These are phyloP conservation scores for Neurospora sp. DNA, from an alignment of 495 filamentous ascomycete species.

Conservation along the genomic window DNA sequence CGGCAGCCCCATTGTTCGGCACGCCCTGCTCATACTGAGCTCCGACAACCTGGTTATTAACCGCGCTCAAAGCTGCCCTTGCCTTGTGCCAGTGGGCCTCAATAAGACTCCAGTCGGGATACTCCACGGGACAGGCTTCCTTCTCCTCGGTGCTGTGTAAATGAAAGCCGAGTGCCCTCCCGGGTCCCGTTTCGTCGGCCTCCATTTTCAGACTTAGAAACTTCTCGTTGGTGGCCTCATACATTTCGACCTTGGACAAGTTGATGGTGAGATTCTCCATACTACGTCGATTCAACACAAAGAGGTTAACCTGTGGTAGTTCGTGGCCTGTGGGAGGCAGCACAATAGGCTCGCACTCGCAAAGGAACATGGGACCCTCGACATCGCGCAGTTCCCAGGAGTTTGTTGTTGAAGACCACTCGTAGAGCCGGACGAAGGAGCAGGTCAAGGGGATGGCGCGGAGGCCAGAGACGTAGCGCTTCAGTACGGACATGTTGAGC, in stretches of 20 bases:
- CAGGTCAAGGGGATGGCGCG: constrained; percentile 61
- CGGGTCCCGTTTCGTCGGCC: constrained; percentile 7
- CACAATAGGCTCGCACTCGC: constrained; percentile 41
- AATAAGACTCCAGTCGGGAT: neutral
- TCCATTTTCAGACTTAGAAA: constrained; percentile 36
- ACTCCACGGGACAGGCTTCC: neutral
- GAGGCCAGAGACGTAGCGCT: constrained; percentile 55
- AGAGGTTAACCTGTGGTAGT: constrained; percentile 26
- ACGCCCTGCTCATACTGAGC: constrained; percentile 1
- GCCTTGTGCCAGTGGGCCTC: neutral
- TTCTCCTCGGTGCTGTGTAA: neutral
- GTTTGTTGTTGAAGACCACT: constrained; percentile 48
- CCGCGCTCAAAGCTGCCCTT: neutral
- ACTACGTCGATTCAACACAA: constrained; percentile 38
- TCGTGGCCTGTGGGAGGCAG: constrained; percentile 8
- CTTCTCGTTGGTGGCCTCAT: constrained; percentile 4
- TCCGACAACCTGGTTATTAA: neutral
- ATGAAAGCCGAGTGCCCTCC: neutral
- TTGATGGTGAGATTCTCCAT: constrained; percentile 35
- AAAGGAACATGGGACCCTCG: constrained; percentile 78
- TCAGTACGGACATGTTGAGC: constrained; percentile 71
- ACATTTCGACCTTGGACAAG: constrained; percentile 19
- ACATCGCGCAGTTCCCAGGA: constrained; percentile 69
- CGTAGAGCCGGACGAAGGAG: constrained; percentile 70
- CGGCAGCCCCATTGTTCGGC: constrained; percentile 2